Base-by-base conservation (phyloP, 805 yeast genomes). In the Metahyphopichia silvanorum region DNA sequence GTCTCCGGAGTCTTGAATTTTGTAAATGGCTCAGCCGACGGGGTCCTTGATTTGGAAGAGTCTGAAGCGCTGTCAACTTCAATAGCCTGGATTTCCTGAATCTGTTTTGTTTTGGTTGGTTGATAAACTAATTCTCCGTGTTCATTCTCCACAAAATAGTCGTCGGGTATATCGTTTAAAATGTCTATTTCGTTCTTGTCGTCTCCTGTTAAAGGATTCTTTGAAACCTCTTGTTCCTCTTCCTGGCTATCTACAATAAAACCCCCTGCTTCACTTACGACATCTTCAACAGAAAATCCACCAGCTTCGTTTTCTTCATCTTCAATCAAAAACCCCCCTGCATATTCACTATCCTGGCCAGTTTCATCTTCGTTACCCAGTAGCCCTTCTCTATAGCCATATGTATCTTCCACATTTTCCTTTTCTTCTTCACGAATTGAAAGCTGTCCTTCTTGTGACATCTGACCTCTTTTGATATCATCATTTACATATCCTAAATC, bases 221-320 rank as follows among this genome's bases (percentile, higher is more conserved):
- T 42, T 21, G 23, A 21, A 12, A 11, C 38, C 8, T 35, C 31
- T 13, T 29, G 35, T 7, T 33, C 39, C n/a, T n/a, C n/a, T n/a
- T 38, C 32, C 7, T 12, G 25, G 13, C 15, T 31, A 10, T 16
- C 33, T 31, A 29, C 42, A 21, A 27, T 27, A 20, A 18, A 28
- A 31, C 36, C 39, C 7, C 27, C 12, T 25, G 21, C 25, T 15
- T 20, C 35, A 16, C 23, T 21, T 19, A 20, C 16, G 12, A 23
- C 28, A 6, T 20, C 30, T 10, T 25, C 15, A 5, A 12, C 31
- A 21, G 12, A 13, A 23, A 32, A 36, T 20, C 32, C 30, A 11
- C 27, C 35, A 8, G n/a, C 29, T 22, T 27, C 35, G n/a, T 61
- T 69, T 11, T 60, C 63, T n/a, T 37, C 37, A 11, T 35, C 35